phyloP scores from a whole-genome alignment of 352 stramenopile species.

The Pythium insidiosum region DNA sequence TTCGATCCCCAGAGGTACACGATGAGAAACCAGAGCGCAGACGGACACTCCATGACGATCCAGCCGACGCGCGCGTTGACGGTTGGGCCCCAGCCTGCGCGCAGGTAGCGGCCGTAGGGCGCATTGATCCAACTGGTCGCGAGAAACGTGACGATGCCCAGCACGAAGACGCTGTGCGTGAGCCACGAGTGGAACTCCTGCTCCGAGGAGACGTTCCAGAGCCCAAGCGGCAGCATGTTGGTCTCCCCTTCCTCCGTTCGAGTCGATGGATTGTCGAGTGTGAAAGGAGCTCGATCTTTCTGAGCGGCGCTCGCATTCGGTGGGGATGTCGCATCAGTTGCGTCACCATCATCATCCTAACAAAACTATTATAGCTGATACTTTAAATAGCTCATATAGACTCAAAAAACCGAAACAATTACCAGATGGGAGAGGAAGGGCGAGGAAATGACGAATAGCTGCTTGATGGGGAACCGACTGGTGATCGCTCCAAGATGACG shows the following conservation, averaged over 20 bases:
- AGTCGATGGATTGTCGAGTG: too few species aligned
- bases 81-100: constrained; percentile 45
- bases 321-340: too few species aligned
- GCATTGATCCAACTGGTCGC: constrained; percentile 47
- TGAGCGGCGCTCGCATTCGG: too few species aligned
- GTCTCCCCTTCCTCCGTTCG: too few species aligned
- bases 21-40: constrained; percentile 46
- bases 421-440: too few species aligned
- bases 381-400: too few species aligned
- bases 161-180: constrained; percentile 27
- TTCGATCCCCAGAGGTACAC: constrained; percentile 39
- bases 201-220: constrained; percentile 20
- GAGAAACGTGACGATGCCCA: constrained; percentile 40
- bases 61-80: constrained; percentile 50
- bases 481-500: too few species aligned
- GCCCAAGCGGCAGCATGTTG: constrained; percentile 15
- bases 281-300: too few species aligned
- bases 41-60: constrained; percentile 68
- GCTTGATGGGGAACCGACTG: too few species aligned
- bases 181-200: constrained; percentile 46
- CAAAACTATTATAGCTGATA: too few species aligned
- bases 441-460: too few species aligned
- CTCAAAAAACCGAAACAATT: too few species aligned
- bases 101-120: constrained; percentile 50
- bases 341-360: background rate